Conservation (phyloP, 768 basidiomycete genomes). For the Phylloporus arenicola region DNA sequence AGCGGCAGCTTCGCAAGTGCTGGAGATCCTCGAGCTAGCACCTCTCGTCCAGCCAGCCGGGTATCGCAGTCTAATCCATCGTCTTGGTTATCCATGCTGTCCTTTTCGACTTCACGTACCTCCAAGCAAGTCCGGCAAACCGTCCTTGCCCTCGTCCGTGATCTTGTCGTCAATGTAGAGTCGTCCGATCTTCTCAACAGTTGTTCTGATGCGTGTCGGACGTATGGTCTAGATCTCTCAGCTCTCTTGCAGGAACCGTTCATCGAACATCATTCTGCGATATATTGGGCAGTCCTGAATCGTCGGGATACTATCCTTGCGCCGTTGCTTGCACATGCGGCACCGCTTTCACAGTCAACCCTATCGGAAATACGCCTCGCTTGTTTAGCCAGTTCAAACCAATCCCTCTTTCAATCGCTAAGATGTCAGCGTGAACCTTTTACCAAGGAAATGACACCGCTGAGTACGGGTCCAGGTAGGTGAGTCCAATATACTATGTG, state of each 20-base stretch:
- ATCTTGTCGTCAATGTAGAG: constrained; percentile 37
- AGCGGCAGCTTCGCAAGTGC: neutral
- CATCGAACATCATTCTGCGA: constrained; percentile 58
- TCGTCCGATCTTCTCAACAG: constrained; percentile 19
- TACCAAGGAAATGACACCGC: constrained; percentile 5
- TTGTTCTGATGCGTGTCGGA: constrained; percentile 56
- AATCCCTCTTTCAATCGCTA: constrained; percentile 23
- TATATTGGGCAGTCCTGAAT: constrained; percentile 74
- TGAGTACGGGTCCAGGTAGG: constrained; percentile 13
- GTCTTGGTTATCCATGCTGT: constrained; percentile 16
- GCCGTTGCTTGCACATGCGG: constrained; percentile 49
- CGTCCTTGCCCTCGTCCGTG: constrained; percentile 49
- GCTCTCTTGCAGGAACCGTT: constrained; percentile 54
- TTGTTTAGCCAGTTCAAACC: constrained; percentile 40
- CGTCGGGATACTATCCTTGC: constrained; percentile 38
- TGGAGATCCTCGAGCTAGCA: neutral
- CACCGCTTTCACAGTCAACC: constrained; percentile 38
- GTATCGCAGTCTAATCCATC: constrained; percentile 2
- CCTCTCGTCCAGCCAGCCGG: neutral
- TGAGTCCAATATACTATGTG: neutral
- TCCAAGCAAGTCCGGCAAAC: constrained; percentile 49
- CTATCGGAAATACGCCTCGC: constrained; percentile 60
- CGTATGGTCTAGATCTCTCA: constrained; percentile 46
- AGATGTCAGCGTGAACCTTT: constrained; percentile 12
- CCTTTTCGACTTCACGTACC: constrained; percentile 20